phyloP scores from a whole-genome alignment of 2,329 filamentous ascomycete genomes.

The Periconia digitata region DNA sequence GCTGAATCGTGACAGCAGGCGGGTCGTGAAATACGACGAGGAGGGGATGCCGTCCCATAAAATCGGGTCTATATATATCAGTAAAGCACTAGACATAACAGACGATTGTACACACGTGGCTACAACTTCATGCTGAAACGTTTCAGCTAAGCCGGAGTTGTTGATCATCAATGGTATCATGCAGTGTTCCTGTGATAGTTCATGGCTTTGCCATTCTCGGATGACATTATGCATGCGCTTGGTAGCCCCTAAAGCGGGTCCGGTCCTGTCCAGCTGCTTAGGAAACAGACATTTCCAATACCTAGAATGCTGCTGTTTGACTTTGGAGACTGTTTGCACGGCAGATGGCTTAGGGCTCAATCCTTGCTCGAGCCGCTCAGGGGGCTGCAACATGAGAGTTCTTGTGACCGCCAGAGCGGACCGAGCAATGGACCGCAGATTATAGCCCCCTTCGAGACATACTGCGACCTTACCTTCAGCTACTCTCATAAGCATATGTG shows the following conservation, averaged over 20 bases:
- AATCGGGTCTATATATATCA: slow-evolving; percentile 55
- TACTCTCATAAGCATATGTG: slow-evolving; percentile 96
- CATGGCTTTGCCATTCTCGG: slow-evolving; percentile 72
- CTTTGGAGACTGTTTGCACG: slow-evolving; percentile 59
- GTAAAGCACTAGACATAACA: neutral
- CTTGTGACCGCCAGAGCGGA: slow-evolving; percentile 89
- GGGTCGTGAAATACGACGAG: slow-evolving; percentile 91
- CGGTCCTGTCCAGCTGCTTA: slow-evolving; percentile 47
- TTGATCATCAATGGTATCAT: slow-evolving; percentile 84
- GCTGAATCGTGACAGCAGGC: slow-evolving; percentile 48
- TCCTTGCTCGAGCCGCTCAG: slow-evolving; percentile 56
- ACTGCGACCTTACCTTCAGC: slow-evolving; percentile 88
- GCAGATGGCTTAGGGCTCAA: slow-evolving; percentile 53
- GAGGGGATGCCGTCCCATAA: slow-evolving; percentile 67
- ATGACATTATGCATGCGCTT: slow-evolving; percentile 78
- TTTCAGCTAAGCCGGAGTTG: slow-evolving; percentile 69
- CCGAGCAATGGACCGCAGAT: slow-evolving; percentile 86
- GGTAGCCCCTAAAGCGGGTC: slow-evolving; percentile 28
- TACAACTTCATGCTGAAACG: slow-evolving; percentile 84
- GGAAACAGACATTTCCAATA: slow-evolving; percentile 91
- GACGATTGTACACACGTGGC: slow-evolving; percentile 59
- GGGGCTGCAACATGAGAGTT: slow-evolving; percentile 94
- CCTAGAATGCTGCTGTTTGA: slow-evolving; percentile 60
- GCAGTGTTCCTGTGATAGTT: slow-evolving; percentile 69
- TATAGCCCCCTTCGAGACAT: slow-evolving; percentile 94